phyloP scores from a whole-genome alignment of 2,329 filamentous ascomycete species.

The Incumbomyces lentus region DNA sequence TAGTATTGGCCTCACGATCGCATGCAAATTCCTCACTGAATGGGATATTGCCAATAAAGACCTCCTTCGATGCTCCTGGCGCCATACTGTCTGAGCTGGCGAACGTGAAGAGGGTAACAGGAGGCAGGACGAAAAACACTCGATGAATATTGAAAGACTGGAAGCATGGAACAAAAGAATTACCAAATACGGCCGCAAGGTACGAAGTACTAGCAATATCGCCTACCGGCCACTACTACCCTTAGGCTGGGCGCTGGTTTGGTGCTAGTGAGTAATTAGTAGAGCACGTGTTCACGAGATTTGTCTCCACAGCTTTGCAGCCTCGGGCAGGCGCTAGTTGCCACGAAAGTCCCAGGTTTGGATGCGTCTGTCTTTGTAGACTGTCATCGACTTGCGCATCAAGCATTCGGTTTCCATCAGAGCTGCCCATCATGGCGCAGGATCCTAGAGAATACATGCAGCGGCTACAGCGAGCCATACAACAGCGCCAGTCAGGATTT shows the following conservation, averaged over 20 bases:
- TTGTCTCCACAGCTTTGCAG: neutral
- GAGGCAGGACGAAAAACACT: neutral
- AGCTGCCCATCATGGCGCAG: constrained; percentile 27
- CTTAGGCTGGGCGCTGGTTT: neutral
- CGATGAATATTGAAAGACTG: neutral
- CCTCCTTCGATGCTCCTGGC: constrained; percentile 36
- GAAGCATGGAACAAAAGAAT: neutral
- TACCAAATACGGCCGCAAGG: neutral
- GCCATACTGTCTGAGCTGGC: constrained; percentile 26
- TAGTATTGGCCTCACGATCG: constrained; percentile 5
- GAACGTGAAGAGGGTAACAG: neutral
- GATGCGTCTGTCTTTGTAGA: neutral
- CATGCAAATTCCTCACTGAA: constrained; percentile 49
- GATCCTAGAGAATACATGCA: constrained; percentile 59
- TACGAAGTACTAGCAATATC: no score
- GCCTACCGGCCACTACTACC: no score
- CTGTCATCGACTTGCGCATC: neutral
- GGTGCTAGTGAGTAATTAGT: neutral
- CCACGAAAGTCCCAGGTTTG: no score
- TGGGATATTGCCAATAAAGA: constrained; percentile 51
- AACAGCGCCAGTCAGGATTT: constrained; percentile 41
- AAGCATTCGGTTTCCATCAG: neutral
- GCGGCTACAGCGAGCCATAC: constrained; percentile 53
- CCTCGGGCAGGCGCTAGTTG: no score
- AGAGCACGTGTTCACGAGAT: constrained; percentile 2